These are phyloP conservation scores for Zizania palustris DNA, from an alignment of 202 grass and related monocot genomes.

Conservation along the genomic window DNA sequence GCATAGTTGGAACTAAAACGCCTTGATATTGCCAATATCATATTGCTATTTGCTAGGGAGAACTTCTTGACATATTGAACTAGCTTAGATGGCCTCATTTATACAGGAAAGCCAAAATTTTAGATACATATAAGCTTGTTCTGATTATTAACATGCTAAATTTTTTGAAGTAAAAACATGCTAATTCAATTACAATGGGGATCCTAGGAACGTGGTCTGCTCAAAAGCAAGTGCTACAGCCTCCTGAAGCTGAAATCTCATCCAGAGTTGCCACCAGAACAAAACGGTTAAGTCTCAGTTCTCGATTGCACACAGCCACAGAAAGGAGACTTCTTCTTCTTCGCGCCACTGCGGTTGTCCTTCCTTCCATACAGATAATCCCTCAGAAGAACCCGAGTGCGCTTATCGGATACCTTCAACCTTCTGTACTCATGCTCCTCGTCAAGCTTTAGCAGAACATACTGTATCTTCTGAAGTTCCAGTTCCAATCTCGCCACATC, in stretches of 20 bases:
- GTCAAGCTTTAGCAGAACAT: constrained; percentile 81
- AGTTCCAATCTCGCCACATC: constrained; percentile 81
- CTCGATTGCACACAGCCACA: constrained; percentile 73
- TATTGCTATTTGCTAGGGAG: neutral
- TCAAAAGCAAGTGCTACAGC: constrained; percentile 17
- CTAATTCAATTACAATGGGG: constrained; percentile 49
- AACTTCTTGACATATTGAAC: constrained; percentile 18
- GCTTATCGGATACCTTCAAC: constrained; percentile 59
- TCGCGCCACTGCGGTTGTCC: constrained; percentile 34
- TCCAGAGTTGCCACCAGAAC: neutral
- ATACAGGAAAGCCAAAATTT: constrained; percentile 19
- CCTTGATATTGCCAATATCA: neutral
- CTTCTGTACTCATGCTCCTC: constrained; percentile 69
- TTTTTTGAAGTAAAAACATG: too few relatives aligned
- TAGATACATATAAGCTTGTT: constrained; percentile 40
- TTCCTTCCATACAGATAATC: constrained; percentile 94
- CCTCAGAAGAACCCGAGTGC: constrained; percentile 70
- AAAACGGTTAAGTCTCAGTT: constrained; percentile 47
- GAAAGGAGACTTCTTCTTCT: constrained; percentile 52
- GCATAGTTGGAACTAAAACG: constrained; percentile 5
- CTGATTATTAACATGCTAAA: constrained; percentile 40
- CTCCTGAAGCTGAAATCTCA: constrained; percentile 26
- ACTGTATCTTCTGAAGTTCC: constrained; percentile 92
- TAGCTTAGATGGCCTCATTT: constrained; percentile 44
- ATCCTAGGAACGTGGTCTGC: constrained; percentile 24